Conservation (phyloP, 345 rosid species). For the Salix caprea region DNA sequence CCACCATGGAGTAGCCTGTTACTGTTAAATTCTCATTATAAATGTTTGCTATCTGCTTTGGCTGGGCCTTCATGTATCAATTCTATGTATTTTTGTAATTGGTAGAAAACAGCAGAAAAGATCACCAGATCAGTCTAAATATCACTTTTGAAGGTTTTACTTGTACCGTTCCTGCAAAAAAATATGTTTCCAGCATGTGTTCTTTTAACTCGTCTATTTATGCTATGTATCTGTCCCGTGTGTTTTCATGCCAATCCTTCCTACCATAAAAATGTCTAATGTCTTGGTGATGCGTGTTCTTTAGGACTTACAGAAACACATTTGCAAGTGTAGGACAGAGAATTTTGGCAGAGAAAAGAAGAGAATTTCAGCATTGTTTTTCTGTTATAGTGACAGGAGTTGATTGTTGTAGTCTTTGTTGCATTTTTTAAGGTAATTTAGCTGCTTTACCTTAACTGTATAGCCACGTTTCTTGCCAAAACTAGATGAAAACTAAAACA, state of each 20-base stretch:
- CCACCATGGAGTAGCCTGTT: not conserved
- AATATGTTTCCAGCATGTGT: not conserved
- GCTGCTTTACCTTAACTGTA: no score
- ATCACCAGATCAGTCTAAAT: not conserved
- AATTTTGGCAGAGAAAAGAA: no score
- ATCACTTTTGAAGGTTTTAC: not conserved
- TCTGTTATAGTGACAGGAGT: no score
- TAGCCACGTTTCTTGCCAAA: no score
- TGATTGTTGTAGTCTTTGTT: no score
- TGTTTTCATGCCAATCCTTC: not conserved
- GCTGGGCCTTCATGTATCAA: not conserved
- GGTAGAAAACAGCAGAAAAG: not conserved
- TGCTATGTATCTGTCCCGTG: not conserved
- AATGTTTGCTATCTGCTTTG: not conserved
- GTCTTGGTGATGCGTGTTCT: not conserved
- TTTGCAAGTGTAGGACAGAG: no score
- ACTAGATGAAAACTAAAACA: no score
- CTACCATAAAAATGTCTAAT: not conserved
- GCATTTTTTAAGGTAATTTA: no score
- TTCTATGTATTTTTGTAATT: not conserved
- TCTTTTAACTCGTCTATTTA: not conserved
- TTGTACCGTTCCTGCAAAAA: not conserved
- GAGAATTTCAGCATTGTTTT: no score
- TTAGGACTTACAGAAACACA: not conserved
- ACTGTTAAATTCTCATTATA: not conserved